Evolutionary conservation across 192 early-diverging fungal species (phyloP).

Genomic region (Dimargaris cristalligena): DNA sequence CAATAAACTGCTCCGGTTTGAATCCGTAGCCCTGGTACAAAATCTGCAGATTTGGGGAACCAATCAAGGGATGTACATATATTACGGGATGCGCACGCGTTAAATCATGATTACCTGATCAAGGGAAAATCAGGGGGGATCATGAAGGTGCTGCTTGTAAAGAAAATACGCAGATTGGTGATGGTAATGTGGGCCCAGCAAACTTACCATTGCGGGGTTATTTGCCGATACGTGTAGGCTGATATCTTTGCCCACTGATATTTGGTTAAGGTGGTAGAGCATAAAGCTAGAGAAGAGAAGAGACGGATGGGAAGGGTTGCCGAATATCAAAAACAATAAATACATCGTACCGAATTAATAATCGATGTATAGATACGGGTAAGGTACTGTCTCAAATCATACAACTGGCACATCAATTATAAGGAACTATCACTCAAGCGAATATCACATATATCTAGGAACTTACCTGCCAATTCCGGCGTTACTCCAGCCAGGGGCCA

Average conservation of each 20-base stretch:
- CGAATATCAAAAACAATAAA: too few species aligned
- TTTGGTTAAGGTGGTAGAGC: constrained; percentile 72
- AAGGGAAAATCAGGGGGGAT: too few species aligned
- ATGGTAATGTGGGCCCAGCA: background rate
- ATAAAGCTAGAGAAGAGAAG: too few species aligned
- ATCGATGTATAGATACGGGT: too few species aligned
- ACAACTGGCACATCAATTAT: too few species aligned
- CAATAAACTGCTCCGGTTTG: constrained; percentile 82
- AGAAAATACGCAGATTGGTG: background rate
- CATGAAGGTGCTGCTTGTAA: too few species aligned
- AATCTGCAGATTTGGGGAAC: constrained; percentile 31
- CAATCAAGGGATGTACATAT: too few species aligned
- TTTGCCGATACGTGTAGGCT: constrained; percentile 87
- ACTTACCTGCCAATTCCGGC: constrained; percentile 63
- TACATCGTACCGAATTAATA: too few species aligned
- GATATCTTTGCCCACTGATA: constrained; percentile 54
- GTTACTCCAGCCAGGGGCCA: constrained; percentile 67
- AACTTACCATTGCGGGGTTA: constrained; percentile 69
- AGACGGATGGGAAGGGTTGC: too few species aligned
- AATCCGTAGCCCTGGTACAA: constrained; percentile 87
- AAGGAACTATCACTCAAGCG: constrained; percentile 9
- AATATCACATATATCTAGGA: background rate
- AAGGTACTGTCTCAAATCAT: too few species aligned
- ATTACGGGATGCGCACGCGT: too few species aligned
- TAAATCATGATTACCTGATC: too few species aligned